Evolutionary conservation across 352 stramenopile genomes (phyloP), one percentile per base, ranked within the genome.

Genomic region (Pythium oligandrum): DNA sequence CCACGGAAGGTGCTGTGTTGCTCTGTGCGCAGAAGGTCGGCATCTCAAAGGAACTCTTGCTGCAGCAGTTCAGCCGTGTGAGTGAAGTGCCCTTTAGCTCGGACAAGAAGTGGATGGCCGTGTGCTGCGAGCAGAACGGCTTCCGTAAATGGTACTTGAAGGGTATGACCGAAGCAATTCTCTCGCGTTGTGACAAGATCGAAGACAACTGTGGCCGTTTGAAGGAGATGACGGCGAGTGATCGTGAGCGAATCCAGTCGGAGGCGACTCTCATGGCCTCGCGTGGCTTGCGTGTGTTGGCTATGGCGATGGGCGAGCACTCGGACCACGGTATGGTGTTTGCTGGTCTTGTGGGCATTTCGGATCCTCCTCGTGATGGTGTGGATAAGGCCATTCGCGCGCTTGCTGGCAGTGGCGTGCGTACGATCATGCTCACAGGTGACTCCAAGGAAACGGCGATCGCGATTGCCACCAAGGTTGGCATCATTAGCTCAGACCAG

Each of bases 101-200:
- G 31, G 95, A 98, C 53, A 91, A 95, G 51, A 99, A 99, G 62
- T 90, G 86, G 69, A 99, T 99, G 96, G 95, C 97, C 59, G 92
- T 98, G 30, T 88, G 77, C 50, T 87, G 77, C 46, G 78, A 89
- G 42, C 61, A 72, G 34, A 74, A 78, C 52, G 64, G 67, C 1
- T 71, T 68, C 31, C 80, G 70, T 36, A 77, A 69, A 37, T 93
- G 79, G 77, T 75, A 91, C 45, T 58, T 88, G 34, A 92, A 91
- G 71, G 86, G 70, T 44, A 91, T 95, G 84, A 86, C 78, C 12
- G 81, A 94, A 59, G 75, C 81, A 17, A 91, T 91, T 47, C 52
- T 94, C 36, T 68, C 79, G 4, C 71, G 74, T 38, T 90, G 82
- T 40, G 78, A 88, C 57, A 79, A 86, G 49, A 77, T 87, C 35